Percentiles rank a stretch among this genome's conserved stretches.
Conservation (phyloP, 1,284 basidiomycete genomes). For the Entoloma clypeatum region DNA sequence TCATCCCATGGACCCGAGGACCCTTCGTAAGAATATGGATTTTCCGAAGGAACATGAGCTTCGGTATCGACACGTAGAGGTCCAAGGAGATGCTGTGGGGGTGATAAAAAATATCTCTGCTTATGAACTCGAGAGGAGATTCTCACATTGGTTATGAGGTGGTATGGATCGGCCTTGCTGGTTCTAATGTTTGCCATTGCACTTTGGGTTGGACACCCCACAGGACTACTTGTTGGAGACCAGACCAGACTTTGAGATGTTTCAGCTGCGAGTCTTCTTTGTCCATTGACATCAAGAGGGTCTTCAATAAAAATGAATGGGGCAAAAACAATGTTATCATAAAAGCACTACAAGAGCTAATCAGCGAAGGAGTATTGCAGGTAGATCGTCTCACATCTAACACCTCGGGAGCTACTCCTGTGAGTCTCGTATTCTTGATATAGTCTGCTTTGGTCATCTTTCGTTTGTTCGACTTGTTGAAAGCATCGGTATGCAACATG, state of each 20-base stretch:
- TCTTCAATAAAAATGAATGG: constrained; percentile 97
- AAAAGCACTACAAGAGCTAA: constrained; percentile 71
- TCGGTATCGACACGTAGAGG: constrained; percentile 78
- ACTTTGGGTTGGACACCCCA: constrained; percentile 25
- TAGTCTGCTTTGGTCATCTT: constrained; percentile 98
- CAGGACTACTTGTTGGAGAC: constrained; percentile 37
- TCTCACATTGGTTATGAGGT: constrained; percentile 77
- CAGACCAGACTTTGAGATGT: constrained; percentile 37
- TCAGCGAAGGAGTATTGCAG: constrained; percentile 3
- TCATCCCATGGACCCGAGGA: constrained; percentile 69
- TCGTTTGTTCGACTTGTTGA: constrained; percentile 95
- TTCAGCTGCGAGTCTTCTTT: constrained; percentile 46
- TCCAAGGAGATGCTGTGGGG: constrained; percentile 58
- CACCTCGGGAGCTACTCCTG: constrained; percentile 81
- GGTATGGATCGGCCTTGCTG: constrained; percentile 89
- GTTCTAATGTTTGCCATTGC: constrained; percentile 48
- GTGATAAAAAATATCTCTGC: constrained; percentile 6
- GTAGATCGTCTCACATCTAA: constrained; percentile 63
- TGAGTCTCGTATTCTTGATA: constrained; percentile 84
- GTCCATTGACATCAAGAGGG: constrained; percentile 65
- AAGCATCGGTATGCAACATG: constrained; percentile 98
- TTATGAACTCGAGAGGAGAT: constrained; percentile 7
- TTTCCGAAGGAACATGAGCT: constrained; percentile 56
- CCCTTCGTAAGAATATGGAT: constrained; percentile 77
- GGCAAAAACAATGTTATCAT: constrained; percentile 93